Base-by-base conservation (phyloP, 257 asterid species). In the Solanum sejunctum region DNA sequence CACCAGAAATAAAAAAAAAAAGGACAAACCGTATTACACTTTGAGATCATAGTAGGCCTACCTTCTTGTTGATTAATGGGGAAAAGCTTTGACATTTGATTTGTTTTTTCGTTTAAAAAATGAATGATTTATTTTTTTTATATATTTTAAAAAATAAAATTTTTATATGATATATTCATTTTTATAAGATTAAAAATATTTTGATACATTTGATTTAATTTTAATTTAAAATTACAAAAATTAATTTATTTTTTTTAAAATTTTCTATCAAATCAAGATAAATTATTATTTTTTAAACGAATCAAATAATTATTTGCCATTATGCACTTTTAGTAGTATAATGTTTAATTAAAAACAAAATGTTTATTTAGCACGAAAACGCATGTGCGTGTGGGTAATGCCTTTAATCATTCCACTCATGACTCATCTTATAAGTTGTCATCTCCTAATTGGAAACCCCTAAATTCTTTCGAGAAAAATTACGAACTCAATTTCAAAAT, bases 301-400 rank as follows among this genome's bases (percentile, higher is more conserved):
- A 32, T 32, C 1, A 3, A 6, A 23, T 58, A 58, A 20, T 13
- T 47, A 23, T 18, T 23, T 45, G 10, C 36, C 56, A 43, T 43
- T 77, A 77, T 77, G 64, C 15, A 51, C 23, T 26, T 77, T 18
- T 77, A 36, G 41, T 47, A 77, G 47, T 45, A 52, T 77, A 26
- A 77, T 77, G 6, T 51, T 77, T 51, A 16, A 77, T 63, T 26
- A 26, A 51, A 75, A 13, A 1, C 81, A 49, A 43, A 3, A 47
- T 75, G 49, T 49, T 75, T 3, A 75, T 75, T 75, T 75, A 21
- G 45, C 17, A 49, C 26, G 43, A 75, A 75, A 13, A 21, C 43
- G 45, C 81, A 49, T 75, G 81, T 75, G 81, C 12, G 6, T 72
- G 43, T 45, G 43, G 81, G 23, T 49, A 21, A 75, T 49, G 60